Base-by-base conservation (phyloP, 495 filamentous ascomycete genomes). In the Darksidea phi region DNA sequence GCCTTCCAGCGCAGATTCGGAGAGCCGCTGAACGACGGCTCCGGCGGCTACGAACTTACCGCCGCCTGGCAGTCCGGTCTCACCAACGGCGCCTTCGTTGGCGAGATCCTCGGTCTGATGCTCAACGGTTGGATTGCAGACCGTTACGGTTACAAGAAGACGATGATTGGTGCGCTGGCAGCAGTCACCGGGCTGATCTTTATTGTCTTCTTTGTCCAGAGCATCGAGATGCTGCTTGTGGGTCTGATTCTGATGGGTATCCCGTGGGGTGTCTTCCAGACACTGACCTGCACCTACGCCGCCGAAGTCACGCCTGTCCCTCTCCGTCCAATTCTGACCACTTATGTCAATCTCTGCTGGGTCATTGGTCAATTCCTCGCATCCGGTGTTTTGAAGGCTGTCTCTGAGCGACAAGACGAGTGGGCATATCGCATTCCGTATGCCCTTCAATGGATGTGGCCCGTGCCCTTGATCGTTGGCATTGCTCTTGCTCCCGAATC, bases 381-480 rank as follows among this genome's bases (percentile, higher is more conserved):
- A 7, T 80, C 87, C 48, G 88, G 86, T 17, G 88, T 90, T 51
- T 85, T 93, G 64, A 84, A 82, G 72, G 75, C 77, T 24, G 84
- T 88, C 80, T 67, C 86, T 48, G 71, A 75, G 46, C 76, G 83
- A 11, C 46, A 74, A 1, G 82, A 85, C 50, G 68, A 87, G 67
- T 88, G 86, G 86, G 79, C 83, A 1, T 88, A 88, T 70, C 78
- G 84, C 12, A 83, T 86, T 57, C 85, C 86, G 0, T 91, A 89
- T 61, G 84, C 83, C 2, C 70, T 91, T 7, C 89, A 94, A 73
- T 94, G 89, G 89, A 87, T 94, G 80, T 94, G 88, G 87, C 88
- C 89, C 0, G 68, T 87, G 4, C 88, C 88, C 2, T 42, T 67
- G 36, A 57, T 67, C 41, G 77, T 94, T 6, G 81, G 88, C 54